Percentiles rank a stretch among this genome's conserved stretches.
Conservation (phyloP, 805 yeast genomes). For the Maudiozyma pseudohumilis region DNA sequence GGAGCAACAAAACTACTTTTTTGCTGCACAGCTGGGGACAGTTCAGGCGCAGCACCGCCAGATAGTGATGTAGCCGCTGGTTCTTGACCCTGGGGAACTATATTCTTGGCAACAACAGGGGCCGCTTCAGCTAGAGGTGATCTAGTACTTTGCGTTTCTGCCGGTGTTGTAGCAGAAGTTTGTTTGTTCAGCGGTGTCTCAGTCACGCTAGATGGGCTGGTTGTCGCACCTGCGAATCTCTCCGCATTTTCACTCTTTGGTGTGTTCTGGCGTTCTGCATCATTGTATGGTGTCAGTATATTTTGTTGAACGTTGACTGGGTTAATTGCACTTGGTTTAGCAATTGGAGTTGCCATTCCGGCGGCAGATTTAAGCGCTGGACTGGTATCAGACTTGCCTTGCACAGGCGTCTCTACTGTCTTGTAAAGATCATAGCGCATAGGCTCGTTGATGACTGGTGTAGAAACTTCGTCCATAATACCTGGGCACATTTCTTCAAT, state of each 20-base stretch:
- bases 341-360: conserved; percentile 1
- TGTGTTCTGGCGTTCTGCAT: conserved; percentile 9
- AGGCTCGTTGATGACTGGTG: neutral
- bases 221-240: neutral
- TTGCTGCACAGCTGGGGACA: no score
- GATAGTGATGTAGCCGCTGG: no score
- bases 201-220: no score
- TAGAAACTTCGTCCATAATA: conserved; percentile 12
- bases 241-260: conserved; percentile 5
- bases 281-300: conserved; percentile 22
- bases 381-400: neutral
- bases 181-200: no score
- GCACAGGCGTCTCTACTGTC: neutral
- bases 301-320: conserved; percentile 9
- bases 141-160: no score
- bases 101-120: no score
- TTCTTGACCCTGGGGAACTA: no score
- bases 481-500: conserved; percentile 32
- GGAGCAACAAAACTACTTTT: no score
- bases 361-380: neutral
- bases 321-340: conserved; percentile 5
- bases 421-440: neutral
- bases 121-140: no score
- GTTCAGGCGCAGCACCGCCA: no score
- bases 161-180: no score